Percentiles rank a stretch among this genome's conserved stretches.
Evolutionary conservation across 345 rosid genomes (phyloP).

Genomic region (Pugionium cornutum): DNA sequence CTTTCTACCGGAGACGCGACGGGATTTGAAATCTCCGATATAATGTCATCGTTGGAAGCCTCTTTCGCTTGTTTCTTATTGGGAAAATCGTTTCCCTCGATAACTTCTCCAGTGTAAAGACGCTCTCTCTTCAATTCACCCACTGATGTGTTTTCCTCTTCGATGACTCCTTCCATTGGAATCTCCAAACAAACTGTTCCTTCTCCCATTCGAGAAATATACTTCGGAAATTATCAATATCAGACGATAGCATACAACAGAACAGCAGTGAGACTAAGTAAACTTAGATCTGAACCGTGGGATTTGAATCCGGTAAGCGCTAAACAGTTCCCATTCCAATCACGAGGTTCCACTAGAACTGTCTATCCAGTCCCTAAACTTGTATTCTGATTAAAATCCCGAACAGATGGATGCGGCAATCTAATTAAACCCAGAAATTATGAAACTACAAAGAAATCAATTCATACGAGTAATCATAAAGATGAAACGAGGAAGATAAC

Average conservation of each 20-base stretch:
- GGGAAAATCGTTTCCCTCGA: constrained; percentile 41
- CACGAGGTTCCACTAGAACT: constrained; percentile 10
- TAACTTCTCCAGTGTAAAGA: constrained; percentile 33
- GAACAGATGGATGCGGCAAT: constrained; percentile 6
- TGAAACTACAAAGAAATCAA: constrained; percentile 11
- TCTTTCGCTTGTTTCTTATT: constrained; percentile 69
- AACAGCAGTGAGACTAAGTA: constrained; percentile 13
- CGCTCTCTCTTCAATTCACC: constrained; percentile 53
- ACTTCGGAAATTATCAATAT: constrained; percentile 4
- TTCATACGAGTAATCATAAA: constrained; percentile 16
- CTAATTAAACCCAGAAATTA: constrained; percentile 23
- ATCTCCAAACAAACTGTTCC: constrained; percentile 49
- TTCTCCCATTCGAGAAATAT: constrained; percentile 53
- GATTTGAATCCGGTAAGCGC: constrained; percentile 12
- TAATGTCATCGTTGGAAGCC: constrained; percentile 64
- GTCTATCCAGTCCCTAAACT: constrained; percentile 13
- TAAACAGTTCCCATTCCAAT: constrained; percentile 19
- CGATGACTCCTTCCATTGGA: constrained; percentile 35
- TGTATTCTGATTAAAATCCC: constrained; percentile 10
- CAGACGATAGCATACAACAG: constrained; percentile 37
- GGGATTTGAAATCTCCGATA: constrained; percentile 87
- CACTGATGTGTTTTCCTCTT: constrained; percentile 36
- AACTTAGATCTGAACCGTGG: constrained; percentile 31
- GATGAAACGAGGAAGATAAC: constrained; percentile 4
- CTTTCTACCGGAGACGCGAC: constrained; percentile 56